Base-by-base conservation (phyloP, 306 rosid species). In the Castanea mollissima region DNA sequence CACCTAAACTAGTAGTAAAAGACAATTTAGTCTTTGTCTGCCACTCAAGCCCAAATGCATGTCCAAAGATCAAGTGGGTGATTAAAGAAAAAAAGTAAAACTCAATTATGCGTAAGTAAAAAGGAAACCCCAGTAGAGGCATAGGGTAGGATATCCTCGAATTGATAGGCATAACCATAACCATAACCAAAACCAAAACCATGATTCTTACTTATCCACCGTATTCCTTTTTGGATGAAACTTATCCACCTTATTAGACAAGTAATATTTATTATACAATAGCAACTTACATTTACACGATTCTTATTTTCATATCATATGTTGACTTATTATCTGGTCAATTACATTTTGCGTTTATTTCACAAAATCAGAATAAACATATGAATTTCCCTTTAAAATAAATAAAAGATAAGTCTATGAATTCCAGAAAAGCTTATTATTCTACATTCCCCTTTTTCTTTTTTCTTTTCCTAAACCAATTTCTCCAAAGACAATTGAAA, bases 11-110 rank as follows among this genome's bases (percentile, higher is more conserved):
- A 14, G 29, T 25, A 9, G 21, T 71, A 23, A 71, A 60, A 29
- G 4, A 13, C 29, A 8, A 14, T 4, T 44, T 44, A 75, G 83
- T 67, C 21, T 19, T 35, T 72, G 78, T 77, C 81, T 23, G 75
- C 85, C 75, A 82, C 80, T 83, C 0, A 27, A 12, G 6, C 29
- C 57, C 55, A 73, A 72, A 31, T 7, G 76, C 41, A 74, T 65
- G 38, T 55, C 12, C 51, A 27, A 62, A 44, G 80, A 21, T 25
- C 68, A 59, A 51, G 83, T 78, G 74, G 73, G 63, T 74, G 82
- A 78, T 59, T 49, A 34, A 52, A 72, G 78, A 16, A 56, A 58
- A 38, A 56, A 67, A 57, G 59, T 68, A 57, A 82, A 65, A 19
- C 56, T 59, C 46, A 58, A 34, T 78, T 74, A 78, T 58, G 74